Conservation (phyloP, 768 basidiomycete genomes). For the Baorangia bicolor region DNA sequence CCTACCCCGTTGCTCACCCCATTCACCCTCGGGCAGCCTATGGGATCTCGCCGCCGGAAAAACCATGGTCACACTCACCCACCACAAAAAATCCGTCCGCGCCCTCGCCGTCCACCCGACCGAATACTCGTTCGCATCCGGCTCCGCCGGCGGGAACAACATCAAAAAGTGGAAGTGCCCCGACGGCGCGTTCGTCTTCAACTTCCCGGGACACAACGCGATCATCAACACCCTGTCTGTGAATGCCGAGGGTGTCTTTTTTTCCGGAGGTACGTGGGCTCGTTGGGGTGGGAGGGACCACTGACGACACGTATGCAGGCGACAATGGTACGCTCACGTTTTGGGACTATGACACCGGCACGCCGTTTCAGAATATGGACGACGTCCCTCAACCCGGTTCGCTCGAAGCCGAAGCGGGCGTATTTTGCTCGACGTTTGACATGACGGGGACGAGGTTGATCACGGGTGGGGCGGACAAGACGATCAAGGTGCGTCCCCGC, state of each 20-base stretch:
- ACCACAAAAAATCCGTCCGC: constrained; percentile 98
- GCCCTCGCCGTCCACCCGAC: constrained; percentile 93
- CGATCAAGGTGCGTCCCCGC: constrained; percentile 74
- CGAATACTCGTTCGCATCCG: constrained; percentile 95
- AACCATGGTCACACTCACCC: constrained; percentile 94
- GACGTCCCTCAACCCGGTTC: constrained; percentile 96
- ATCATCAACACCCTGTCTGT: constrained; percentile 96
- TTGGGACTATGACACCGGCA: constrained; percentile 95
- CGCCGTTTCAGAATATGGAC: constrained; percentile 91
- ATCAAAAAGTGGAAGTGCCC: constrained; percentile 99
- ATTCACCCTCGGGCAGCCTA: constrained; percentile 45
- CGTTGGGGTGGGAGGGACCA: too few relatives aligned
- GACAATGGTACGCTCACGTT: constrained; percentile 90
- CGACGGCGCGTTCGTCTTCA: constrained; percentile 93
- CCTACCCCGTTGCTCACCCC: background rate
- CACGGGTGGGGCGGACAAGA: constrained; percentile 98
- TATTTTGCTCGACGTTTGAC: constrained; percentile 97
- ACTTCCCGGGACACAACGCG: constrained; percentile 94
- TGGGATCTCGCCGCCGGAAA: constrained; percentile 99
- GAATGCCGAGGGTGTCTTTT: constrained; percentile 95
- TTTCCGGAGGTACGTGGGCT: constrained; percentile 74
- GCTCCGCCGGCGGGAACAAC: constrained; percentile 97
- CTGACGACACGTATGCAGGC: constrained; percentile 40
- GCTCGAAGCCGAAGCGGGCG: constrained; percentile 93
- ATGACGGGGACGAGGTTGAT: constrained; percentile 91